Base-by-base conservation (phyloP, 2,329 filamentous ascomycete species). In the Byssoonygena ceratinophila region DNA sequence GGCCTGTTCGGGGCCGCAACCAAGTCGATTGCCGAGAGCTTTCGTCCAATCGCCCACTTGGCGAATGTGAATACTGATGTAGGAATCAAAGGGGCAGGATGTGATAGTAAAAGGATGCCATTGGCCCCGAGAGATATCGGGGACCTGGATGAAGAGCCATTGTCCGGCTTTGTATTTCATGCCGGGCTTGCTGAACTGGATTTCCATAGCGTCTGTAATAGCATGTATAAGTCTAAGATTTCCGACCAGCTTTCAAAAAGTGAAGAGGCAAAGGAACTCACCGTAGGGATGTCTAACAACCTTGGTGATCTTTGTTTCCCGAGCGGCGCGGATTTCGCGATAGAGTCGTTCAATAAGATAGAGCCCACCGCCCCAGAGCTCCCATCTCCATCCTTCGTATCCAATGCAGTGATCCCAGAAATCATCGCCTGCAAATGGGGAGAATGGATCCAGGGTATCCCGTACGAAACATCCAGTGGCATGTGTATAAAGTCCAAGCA, bases 71-170 rank as follows among this genome's bases (percentile, higher is more conserved):
- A 98, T 80, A 36, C 88, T 95, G 59, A 97, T 82, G 65, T 97
- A 97, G 0, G 87, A 86, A 63, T 98, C 92, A 64, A 88, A 92
- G 4, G 92, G 92, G 71, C 92, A 98, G 8, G 92, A 97, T 1
- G 92, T 98, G 69, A 98, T 97, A 64, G 92, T 98, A 68, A 97
- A 98, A 1, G 92, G 92, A 71, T 98, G 92, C 92, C 92, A 98
- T 73, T 98, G 89, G 65, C 88, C 83, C 61, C 77, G 80, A 58
- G 88, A 95, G 51, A 98, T 81, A 5, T 86, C 84, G 0, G 92
- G 92, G 22, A 94, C 83, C 68, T 97, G 91, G 55, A 98, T 77
- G 76, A 97, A 97, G 34, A 97, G 81, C 90, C 91, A 98, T 72
- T 98, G 92, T 29, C 92, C 92, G 12, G 92, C 85, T 78, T 95